Evolutionary conservation across 192 early-diverging fungal species (phyloP), one percentile per base, ranked within the genome.

Genomic region (Coemansia sp.): DNA sequence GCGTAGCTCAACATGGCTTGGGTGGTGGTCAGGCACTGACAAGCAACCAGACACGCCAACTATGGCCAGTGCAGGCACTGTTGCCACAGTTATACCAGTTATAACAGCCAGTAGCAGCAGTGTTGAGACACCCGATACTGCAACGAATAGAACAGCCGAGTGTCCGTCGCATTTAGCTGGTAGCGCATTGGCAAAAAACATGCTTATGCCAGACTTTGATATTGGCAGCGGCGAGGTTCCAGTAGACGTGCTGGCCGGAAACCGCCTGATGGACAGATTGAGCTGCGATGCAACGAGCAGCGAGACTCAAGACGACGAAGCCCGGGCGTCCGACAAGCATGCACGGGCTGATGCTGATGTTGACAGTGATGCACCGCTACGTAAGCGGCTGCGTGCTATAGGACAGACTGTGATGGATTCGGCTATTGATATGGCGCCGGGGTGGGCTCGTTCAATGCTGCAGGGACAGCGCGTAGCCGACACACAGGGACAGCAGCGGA

Each of bases 351-450:
- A 43, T 4, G 1, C 14, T 2, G 64, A 62, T 10, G 48, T 21
- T 17, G 55, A 39, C 15, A 59, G 52, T 19, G 59, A 57, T 24
- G 50, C 32, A 45, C 57, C 65, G 22, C 29, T 72, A 23, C 60
- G 48, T 29, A 73, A 66, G 58, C 66, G 60, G 15, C 57, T 79
- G 64, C 64, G 71, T 21, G 59, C 48, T 9, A 5, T 73, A 1
- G 76, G 76, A 5, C 49, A 37, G 14, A 11, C 64, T 8, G 45
- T 69, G 50, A 5, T 79, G 11, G 64, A 60, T 5, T 62, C 60
- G 49, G 65, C 60, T 8, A 49, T 70, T 9, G 70, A 72, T 7
- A 73, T 73, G 45, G 76, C 76, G 41, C 76, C 76, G 9, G 64
- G 64, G 1, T 79, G 76, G 76, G 76, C 76, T 12, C 76, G 71